These are phyloP conservation scores for Aechmea fasciata DNA, from an alignment of 176 grass and related monocot genomes.

Conservation along the genomic window DNA sequence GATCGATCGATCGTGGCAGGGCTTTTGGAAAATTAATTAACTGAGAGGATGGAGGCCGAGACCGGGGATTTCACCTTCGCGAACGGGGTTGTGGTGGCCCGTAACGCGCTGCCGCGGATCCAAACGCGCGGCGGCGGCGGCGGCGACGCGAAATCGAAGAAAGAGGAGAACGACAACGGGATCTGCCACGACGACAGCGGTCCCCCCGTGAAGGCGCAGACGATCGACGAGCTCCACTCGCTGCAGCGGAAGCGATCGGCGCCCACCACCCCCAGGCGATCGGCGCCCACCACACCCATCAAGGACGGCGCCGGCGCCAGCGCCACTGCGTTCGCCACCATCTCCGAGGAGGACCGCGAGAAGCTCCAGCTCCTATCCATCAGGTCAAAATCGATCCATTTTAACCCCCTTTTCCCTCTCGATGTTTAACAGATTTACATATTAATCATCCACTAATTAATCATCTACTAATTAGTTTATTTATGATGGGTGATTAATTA, in stretches of 20 bases:
- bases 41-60: conserved; percentile 24
- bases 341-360: conserved; percentile 33
- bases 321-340: conserved; percentile 16
- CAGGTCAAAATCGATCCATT: conserved; percentile 32
- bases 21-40: no score
- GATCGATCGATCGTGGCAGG: no score
- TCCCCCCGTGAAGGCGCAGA: conserved; percentile 72
- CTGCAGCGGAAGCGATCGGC: conserved; percentile 31
- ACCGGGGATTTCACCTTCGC: conserved; percentile 41
- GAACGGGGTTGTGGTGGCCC: neutral
- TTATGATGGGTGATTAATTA: no score
- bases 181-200: conserved; percentile 96
- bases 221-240: conserved; percentile 67
- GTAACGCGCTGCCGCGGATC: conserved; percentile 40
- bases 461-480: no score
- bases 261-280: conserved; percentile 29
- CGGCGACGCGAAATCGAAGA: conserved; percentile 34
- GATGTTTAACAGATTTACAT: no score
- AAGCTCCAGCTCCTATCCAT: conserved; percentile 85
- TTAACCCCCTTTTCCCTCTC: neutral
- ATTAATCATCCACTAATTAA: no score
- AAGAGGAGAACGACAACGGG: conserved; percentile 58
- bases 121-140: conserved; percentile 36
- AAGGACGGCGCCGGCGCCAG: conserved; percentile 11
- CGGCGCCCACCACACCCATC: conserved; percentile 31